A percentile compares a stretch with the other conserved stretches of the same genome.
Conservation (phyloP, 768 basidiomycete species). For the Chiua virens region DNA sequence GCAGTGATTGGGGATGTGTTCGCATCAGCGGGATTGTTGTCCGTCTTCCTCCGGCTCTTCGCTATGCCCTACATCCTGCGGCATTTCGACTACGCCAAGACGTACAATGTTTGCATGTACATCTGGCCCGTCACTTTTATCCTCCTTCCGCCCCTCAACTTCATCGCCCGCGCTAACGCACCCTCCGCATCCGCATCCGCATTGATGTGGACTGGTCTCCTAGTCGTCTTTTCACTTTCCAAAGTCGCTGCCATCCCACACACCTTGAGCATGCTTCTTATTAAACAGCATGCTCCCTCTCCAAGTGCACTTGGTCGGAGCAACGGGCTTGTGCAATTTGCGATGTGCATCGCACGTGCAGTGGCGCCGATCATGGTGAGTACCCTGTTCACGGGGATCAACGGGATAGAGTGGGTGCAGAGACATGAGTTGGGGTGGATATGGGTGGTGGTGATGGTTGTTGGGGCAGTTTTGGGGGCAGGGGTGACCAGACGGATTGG, state of each 20-base stretch:
- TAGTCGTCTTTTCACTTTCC: slow-evolving; percentile 39
- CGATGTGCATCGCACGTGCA: slow-evolving; percentile 54
- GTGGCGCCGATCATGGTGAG: slow-evolving; percentile 56
- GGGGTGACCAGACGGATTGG: slow-evolving; percentile 7
- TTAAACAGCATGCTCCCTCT: slow-evolving; percentile 49
- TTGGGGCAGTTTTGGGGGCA: slow-evolving; percentile 4
- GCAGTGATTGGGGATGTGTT: slow-evolving; percentile 58
- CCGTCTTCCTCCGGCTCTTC: slow-evolving; percentile 49
- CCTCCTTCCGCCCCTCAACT: slow-evolving; percentile 49
- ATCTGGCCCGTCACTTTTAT: slow-evolving; percentile 55
- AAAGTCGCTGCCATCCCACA: slow-evolving; percentile 10
- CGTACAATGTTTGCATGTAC: slow-evolving; percentile 53
- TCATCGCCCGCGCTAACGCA: slow-evolving; percentile 38
- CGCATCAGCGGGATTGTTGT: slow-evolving; percentile 48
- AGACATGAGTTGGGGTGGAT: slow-evolving; percentile 5
- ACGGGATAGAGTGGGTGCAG: slow-evolving; percentile 10
- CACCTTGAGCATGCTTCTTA: slow-evolving; percentile 62
- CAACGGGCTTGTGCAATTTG: slow-evolving; percentile 59
- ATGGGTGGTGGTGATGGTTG: slow-evolving; percentile 19
- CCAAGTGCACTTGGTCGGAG: slow-evolving; percentile 53
- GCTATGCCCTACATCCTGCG: slow-evolving; percentile 54
- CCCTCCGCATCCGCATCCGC: not conserved
- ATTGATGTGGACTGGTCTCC: slow-evolving; percentile 51
- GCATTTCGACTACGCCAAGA: slow-evolving; percentile 43
- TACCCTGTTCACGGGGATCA: slow-evolving; percentile 17